These are phyloP conservation scores for Coniochaeta prunicola DNA, from an alignment of 2,329 filamentous ascomycete genomes.

Conservation along the genomic window DNA sequence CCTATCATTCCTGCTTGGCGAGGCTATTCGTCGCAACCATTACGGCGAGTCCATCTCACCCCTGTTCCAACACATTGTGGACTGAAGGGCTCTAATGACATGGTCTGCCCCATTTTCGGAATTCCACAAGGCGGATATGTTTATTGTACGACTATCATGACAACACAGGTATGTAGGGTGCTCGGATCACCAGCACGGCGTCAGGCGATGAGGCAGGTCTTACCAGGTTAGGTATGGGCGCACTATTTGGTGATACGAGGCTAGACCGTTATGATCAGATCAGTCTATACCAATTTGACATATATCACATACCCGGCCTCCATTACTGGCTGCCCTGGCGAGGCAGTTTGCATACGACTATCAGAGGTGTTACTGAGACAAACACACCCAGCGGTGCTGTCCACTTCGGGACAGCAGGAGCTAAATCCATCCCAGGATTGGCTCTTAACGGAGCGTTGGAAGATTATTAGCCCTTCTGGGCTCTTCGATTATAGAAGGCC, in stretches of 20 bases:
- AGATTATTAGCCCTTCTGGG: slow-evolving; percentile 37
- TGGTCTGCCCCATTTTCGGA: neutral
- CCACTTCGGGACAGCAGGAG: slow-evolving; percentile 61
- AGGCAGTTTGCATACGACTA: neutral
- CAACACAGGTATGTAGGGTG: slow-evolving; percentile 10
- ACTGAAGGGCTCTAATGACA: slow-evolving; percentile 22
- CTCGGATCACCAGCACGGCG: slow-evolving; percentile 4
- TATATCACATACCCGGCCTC: neutral
- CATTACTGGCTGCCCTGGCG: neutral
- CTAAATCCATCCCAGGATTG: slow-evolving; percentile 58
- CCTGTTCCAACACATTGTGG: slow-evolving; percentile 60
- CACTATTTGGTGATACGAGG: neutral
- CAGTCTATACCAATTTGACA: neutral
- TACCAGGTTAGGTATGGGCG: neutral
- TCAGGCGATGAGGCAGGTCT: neutral
- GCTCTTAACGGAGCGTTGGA: slow-evolving; percentile 80
- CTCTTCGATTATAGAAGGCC: slow-evolving; percentile 29
- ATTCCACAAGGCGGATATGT: neutral
- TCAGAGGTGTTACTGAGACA: neutral
- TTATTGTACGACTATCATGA: slow-evolving; percentile 14
- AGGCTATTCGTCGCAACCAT: slow-evolving; percentile 93
- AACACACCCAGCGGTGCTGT: slow-evolving; percentile 61
- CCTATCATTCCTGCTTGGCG: slow-evolving; percentile 77
- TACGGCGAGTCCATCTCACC: slow-evolving; percentile 79
- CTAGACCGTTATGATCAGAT: neutral